A percentile compares a stretch with the other conserved stretches of the same genome.
Evolutionary conservation across 2,329 filamentous ascomycete species (phyloP).

Genomic region (Thelonectria blattea): DNA sequence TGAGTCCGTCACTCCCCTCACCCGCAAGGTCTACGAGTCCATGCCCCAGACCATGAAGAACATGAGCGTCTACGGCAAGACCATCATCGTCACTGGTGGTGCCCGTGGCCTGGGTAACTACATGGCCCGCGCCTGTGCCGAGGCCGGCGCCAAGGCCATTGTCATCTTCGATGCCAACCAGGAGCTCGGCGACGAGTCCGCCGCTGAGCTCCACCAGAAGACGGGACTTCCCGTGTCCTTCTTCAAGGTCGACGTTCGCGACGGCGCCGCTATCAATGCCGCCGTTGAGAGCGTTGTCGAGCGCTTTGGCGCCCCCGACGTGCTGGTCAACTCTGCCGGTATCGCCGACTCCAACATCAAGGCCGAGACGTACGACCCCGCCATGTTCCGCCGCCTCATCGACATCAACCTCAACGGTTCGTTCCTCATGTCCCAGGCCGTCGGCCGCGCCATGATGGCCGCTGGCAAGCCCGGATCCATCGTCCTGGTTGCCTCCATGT

Average conservation of each 20-base stretch:
- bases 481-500: conserved; percentile 81
- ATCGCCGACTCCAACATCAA: conserved; percentile 86
- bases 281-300: conserved; percentile 71
- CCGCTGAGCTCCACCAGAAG: conserved; percentile 72
- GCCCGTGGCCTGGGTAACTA: conserved; percentile 79
- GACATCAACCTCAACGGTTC: conserved; percentile 84
- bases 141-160: conserved; percentile 76
- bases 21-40: conserved; percentile 57
- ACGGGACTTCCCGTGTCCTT: conserved; percentile 77
- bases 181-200: conserved; percentile 73
- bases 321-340: conserved; percentile 80
- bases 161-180: conserved; percentile 80
- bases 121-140: conserved; percentile 79
- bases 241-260: conserved; percentile 80
- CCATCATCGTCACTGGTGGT: conserved; percentile 75
- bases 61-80: conserved; percentile 73
- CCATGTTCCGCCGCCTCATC: conserved; percentile 79
- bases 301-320: conserved; percentile 72
- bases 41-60: conserved; percentile 71
- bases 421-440: conserved; percentile 78
- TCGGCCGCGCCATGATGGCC: conserved; percentile 75
- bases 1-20: conserved; percentile 58
- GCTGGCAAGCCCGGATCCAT: conserved; percentile 74
- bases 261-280: conserved; percentile 71
- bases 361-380: conserved; percentile 76